phyloP scores from a whole-genome alignment of 2,329 filamentous ascomycete species.

The Alternaria postmessia region DNA sequence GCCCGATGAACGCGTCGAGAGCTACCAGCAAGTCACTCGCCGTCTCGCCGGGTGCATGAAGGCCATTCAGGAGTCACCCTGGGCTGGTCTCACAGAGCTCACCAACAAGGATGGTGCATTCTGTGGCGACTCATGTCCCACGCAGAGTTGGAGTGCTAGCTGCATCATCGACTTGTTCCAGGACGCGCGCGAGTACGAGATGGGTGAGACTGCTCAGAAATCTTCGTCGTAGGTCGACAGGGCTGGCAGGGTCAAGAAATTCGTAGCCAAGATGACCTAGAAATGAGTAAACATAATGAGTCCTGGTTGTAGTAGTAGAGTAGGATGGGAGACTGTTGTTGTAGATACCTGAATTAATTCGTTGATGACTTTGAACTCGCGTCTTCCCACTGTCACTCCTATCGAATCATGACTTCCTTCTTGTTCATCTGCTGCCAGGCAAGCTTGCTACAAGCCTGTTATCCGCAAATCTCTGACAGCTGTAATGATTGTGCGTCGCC shows the following conservation, averaged over 20 bases:
- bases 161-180: slow-evolving; percentile 97
- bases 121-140: slow-evolving; percentile 92
- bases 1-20: slow-evolving; percentile 76
- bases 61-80: slow-evolving; percentile 79
- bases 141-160: slow-evolving; percentile 94
- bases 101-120: slow-evolving; percentile 87
- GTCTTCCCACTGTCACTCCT: neutral
- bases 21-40: slow-evolving; percentile 92
- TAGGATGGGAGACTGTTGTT: neutral
- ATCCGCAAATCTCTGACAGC: neutral
- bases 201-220: neutral
- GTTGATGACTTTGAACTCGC: neutral
- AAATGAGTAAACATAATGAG: neutral
- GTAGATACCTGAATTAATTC: slow-evolving; percentile 1
- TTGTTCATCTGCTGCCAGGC: neutral
- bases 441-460: neutral
- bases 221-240: neutral
- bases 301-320: neutral
- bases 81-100: slow-evolving; percentile 91
- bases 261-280: neutral
- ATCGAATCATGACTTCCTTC: neutral
- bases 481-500: neutral
- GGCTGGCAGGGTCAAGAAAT: slow-evolving; percentile 2
- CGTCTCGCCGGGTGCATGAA: slow-evolving; percentile 84
- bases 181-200: slow-evolving; percentile 68